Base-by-base conservation (phyloP, 495 filamentous ascomycete genomes). In the Acidiella bohemica region DNA sequence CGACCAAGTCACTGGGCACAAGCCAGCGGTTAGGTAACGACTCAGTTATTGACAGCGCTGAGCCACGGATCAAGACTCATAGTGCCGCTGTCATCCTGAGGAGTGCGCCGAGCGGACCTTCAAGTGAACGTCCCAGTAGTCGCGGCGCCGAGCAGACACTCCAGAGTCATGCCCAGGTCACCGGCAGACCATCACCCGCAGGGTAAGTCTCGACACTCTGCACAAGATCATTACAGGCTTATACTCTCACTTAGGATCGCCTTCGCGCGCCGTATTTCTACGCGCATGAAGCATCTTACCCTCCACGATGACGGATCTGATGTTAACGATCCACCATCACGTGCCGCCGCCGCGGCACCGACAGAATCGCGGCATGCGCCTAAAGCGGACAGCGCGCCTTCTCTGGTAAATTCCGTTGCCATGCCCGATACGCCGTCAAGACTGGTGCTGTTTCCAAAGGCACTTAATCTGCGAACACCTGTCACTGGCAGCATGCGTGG, bases 221-320 rank as follows among this genome's bases (percentile, higher is more conserved):
- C n/a, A n/a, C n/a, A n/a, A n/a, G n/a, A n/a, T n/a, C n/a, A n/a
- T n/a, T n/a, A n/a, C n/a, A n/a, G n/a, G n/a, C n/a, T n/a, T n/a
- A n/a, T n/a, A n/a, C n/a, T 37, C 11, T 19, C 20, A 19, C 22
- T 11, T 33, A 42, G 45, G 18, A 37, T 39, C 12, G 45, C 39
- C 17, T 48, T 48, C 31, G 33, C 33, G 4, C 46, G 39, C 32
- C 46, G 41, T 36, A 22, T 49, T 23, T 49, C 46, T 4, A 34
- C 27, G n/a, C 45, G 45, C 22, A 42, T 48, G 32, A 48, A 48
- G 25, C 38, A 48, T 23, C 16, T 48, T 10, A n/a, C n/a, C n/a
- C n/a, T n/a, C n/a, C n/a, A n/a, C n/a, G n/a, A n/a, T n/a, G 20
- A 7, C 10, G 16, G 3, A 37, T 19, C 34, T 2, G 20, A 5